Conservation (phyloP, 2,329 filamentous ascomycete species). For the Huntiella abstrusa region DNA sequence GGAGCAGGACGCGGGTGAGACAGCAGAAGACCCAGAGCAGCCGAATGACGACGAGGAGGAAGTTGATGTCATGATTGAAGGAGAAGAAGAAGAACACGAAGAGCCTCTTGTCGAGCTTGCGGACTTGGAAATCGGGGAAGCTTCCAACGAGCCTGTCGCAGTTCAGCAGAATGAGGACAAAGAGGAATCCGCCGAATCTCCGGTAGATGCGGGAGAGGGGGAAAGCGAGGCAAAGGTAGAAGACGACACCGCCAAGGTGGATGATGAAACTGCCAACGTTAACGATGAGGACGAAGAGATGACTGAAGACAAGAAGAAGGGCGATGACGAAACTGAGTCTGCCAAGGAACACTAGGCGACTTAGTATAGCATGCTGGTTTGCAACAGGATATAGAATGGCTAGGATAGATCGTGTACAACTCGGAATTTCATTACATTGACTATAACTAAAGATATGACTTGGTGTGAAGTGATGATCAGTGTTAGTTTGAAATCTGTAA, state of each 20-base stretch:
- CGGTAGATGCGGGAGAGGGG: no score
- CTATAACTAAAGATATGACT: background rate
- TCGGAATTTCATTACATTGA: no score
- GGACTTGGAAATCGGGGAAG: conserved; percentile 21
- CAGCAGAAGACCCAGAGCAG: no score
- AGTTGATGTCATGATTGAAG: background rate
- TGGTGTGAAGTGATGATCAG: background rate
- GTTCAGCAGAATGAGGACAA: background rate
- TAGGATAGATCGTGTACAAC: background rate
- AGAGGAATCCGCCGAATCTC: background rate
- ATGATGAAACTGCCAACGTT: background rate
- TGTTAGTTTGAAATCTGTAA: background rate
- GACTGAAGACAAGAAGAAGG: background rate
- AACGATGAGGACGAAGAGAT: background rate
- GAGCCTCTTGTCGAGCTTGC: conserved; percentile 11
- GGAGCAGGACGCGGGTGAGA: background rate
- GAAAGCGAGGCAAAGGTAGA: no score
- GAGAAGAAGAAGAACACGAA: conserved; percentile 20
- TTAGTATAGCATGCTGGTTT: background rate
- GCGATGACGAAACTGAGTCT: background rate
- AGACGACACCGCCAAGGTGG: background rate
- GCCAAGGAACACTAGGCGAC: background rate
- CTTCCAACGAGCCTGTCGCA: background rate
- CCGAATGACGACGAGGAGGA: conserved; percentile 19
- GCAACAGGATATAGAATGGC: background rate